Base-by-base conservation (phyloP, 169 alveolate species). In the Plasmodium relictum region DNA sequence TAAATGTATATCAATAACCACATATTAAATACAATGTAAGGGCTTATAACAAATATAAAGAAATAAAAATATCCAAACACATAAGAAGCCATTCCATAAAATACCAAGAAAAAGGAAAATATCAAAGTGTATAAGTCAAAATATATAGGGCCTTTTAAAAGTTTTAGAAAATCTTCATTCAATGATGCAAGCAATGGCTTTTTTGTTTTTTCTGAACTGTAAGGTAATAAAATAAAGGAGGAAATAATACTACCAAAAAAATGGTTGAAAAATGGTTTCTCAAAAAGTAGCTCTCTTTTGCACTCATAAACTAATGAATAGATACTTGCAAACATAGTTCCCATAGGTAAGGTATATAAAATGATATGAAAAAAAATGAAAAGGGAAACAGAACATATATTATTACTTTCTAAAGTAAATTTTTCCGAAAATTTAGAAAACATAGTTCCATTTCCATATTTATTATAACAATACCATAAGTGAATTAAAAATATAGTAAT, bases 251-350 rank as follows among this genome's bases (percentile, higher is more conserved):
- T 68, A 39, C 90, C 90, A 80, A 80, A 50, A 22, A 80, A 68
- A 48, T 80, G 50, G 56, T 80, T 80, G 37, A 66, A 58, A 41
- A 80, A 56, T 18, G 6, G 6, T 22, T 80, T 80, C 56, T 80
- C 66, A 80, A 68, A 80, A 9, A 80, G 52, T 68, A 80, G 56
- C 54, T 66, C 90, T 31, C 83, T 80, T 59, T 68, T 80, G 48
- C 85, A 80, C 22, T 80, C 90, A 56, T 80, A 80, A 26, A 80
- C 90, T 48, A 80, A 41, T 42, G 90, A 68, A 24, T 80, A 80
- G 20, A 80, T 71, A 68, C 90, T 80, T 68, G 73, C 63, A 71
- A 80, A 80, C 90, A 80, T 80, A 48, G 90, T 80, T 80, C 90
- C 90, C 90, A 80, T 80, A 20, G 90, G 90, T 31, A 80, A 41